Evolutionary conservation across 805 yeast genomes (phyloP).

Genomic region (Yamadazyma ubonensis): DNA sequence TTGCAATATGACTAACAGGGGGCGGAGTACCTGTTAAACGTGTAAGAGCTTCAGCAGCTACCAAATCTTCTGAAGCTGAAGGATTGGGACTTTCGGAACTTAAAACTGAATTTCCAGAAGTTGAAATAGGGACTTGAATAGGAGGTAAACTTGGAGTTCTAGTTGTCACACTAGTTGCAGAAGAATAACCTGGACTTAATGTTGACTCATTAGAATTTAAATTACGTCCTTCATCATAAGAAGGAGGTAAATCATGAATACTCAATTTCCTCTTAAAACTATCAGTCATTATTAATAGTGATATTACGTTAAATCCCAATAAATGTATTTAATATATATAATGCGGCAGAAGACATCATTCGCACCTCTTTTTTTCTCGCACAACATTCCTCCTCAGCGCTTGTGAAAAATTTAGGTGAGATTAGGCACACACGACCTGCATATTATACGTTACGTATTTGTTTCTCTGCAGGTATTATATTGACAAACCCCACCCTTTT

Average conservation of each 20-base stretch:
- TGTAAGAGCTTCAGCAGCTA: conserved; percentile 41
- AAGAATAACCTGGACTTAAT: not conserved
- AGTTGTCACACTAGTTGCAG: not conserved
- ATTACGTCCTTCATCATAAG: conserved; percentile 3
- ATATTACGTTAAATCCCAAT: too few relatives aligned
- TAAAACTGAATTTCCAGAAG: not conserved
- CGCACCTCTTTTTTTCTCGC: conserved; percentile 2
- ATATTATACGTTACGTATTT: not conserved
- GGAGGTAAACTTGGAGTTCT: conserved; percentile 9
- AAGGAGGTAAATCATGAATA: conserved; percentile 10
- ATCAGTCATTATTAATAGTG: conserved; percentile 4
- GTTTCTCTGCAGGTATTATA: not conserved
- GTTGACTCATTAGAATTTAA: not conserved
- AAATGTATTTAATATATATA: too few relatives aligned
- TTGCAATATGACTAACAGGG: conserved; percentile 12
- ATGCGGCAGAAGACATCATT: conserved; percentile 4
- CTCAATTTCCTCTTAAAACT: conserved; percentile 13
- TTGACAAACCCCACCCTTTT: not conserved
- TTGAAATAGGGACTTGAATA: conserved; percentile 6
- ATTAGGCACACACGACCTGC: not conserved
- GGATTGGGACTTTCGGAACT: not conserved
- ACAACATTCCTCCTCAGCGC: conserved; percentile 14
- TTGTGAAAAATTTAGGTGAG: conserved; percentile 8
- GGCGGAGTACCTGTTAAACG: conserved; percentile 26
- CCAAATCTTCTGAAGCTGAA: conserved; percentile 13